These are phyloP conservation scores for Exidia glandulosa DNA, from an alignment of 768 basidiomycete species.

Conservation along the genomic window DNA sequence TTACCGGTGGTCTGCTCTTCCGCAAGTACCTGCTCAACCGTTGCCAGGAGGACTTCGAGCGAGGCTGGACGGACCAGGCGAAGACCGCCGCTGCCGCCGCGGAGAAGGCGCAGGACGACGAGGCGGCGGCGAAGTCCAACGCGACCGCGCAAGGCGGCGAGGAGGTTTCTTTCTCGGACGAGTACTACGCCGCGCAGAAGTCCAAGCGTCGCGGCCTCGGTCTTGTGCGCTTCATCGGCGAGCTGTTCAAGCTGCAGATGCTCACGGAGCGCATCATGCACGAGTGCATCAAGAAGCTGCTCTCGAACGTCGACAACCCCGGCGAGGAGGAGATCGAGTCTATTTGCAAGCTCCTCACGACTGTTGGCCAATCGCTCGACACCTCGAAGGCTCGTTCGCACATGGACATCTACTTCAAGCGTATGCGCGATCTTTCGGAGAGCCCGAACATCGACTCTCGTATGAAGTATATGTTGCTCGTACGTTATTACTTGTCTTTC, in stretches of 20 bases:
- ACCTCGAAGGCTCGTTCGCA: constrained; percentile 69
- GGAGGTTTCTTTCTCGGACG: constrained; percentile 80
- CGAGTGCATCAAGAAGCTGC: constrained; percentile 92
- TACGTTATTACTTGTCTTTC: constrained; percentile 25
- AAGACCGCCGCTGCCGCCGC: constrained; percentile 78
- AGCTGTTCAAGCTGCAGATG: constrained; percentile 99
- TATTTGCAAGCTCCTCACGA: constrained; percentile 83
- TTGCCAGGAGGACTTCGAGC: constrained; percentile 97
- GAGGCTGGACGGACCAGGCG: constrained; percentile 87
- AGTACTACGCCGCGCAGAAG: constrained; percentile 93
- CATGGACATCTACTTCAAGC: constrained; percentile 86
- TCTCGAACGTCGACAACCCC: constrained; percentile 87
- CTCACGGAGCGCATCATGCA: constrained; percentile 97
- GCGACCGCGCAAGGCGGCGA: constrained; percentile 41
- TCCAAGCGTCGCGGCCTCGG: constrained; percentile 95
- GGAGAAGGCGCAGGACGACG: constrained; percentile 74
- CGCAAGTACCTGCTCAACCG: constrained; percentile 92
- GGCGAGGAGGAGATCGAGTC: constrained; percentile 98
- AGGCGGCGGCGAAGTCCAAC: constrained; percentile 46
- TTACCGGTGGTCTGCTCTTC: constrained; percentile 89
- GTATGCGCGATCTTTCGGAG: constrained; percentile 76
- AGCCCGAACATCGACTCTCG: constrained; percentile 68
- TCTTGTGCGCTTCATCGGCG: constrained; percentile 96
- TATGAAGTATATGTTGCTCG: constrained; percentile 94
- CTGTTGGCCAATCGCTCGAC: constrained; percentile 79